phyloP scores from a whole-genome alignment of 176 grass and related monocot species.

The Zoysia pacifica region DNA sequence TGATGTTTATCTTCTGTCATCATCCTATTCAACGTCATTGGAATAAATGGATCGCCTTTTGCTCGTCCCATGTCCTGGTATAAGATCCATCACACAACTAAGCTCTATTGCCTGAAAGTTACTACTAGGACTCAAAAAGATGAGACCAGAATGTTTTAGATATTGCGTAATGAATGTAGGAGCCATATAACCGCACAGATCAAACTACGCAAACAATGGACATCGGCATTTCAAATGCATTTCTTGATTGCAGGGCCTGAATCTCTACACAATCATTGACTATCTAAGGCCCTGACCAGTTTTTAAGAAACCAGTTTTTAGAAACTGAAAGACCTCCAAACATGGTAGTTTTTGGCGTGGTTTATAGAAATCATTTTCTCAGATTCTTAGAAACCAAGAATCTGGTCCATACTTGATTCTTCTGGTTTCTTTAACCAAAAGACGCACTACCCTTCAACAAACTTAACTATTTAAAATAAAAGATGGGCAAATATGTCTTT shows the following conservation, averaged over 20 bases:
- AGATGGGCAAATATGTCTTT: too few species aligned
- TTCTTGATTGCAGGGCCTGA: neutral
- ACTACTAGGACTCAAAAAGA: neutral
- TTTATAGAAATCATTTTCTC: too few species aligned
- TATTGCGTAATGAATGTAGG: neutral
- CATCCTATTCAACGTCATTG: neutral
- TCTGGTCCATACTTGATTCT: too few species aligned
- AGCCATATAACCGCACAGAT: neutral
- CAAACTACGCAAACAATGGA: neutral
- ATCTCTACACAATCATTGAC: neutral
- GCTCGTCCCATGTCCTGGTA: neutral
- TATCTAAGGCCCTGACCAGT: neutral
- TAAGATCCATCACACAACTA: neutral
- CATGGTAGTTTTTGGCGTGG: too few species aligned
- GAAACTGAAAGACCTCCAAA: too few species aligned
- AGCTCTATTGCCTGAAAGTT: neutral
- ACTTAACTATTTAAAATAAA: too few species aligned
- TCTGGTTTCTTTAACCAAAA: too few species aligned
- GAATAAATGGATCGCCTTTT: neutral
- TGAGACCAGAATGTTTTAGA: neutral
- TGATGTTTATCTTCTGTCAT: neutral
- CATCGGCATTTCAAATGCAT: neutral
- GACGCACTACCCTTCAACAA: too few species aligned
- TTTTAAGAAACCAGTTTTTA: too few species aligned
- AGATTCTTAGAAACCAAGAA: too few species aligned